Base-by-base conservation (phyloP, 371 early-diverging fungal species). In the Mortierella sp. region DNA sequence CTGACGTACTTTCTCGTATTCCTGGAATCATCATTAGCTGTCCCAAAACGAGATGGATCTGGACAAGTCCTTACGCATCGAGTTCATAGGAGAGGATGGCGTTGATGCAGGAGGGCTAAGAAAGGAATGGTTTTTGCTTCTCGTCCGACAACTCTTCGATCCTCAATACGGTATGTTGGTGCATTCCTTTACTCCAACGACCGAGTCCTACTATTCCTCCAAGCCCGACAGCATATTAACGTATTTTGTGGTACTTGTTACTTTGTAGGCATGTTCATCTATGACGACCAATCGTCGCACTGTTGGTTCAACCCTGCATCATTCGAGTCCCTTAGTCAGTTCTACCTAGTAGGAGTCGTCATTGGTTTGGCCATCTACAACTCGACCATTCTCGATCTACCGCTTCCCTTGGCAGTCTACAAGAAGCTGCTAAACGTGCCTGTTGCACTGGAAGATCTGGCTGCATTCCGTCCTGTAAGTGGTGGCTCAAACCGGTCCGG, bases 41-140 rank as follows among this genome's bases (percentile, higher is more conserved):
- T 84, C 88, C 3, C 82, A 84, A 48, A 84, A 87, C 39, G 84
- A 90, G 59, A 78, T 83, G 56, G 96, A 96, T 55, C 79, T 97
- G 50, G 95, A 96, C 68, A 92, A 95, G 69, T 91, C 90, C 12
- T 79, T 97, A 22, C 88, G 90, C 17, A 91, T 96, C 49, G 87
- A 91, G 63, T 96, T 96, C 82, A 81, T 92, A 25, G 96, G 92
- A 9, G 97, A 97, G 78, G 91, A 90, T 50, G 88, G 92, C 78
- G 95, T 90, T 3, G 98, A 98, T 81, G 96, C 92, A n/a, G 99
- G 99, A 49, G 99, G 99, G 0, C 79, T 99, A 19, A 88, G 94
- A 43, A 97, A 97, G 63, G 99, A 99, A 66, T 98, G 96, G 95
- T 95, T 96, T 65, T 81, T 93, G 62, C 84, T 97, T 17, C 84